These are phyloP conservation scores for Albugo candida DNA, from an alignment of 352 stramenopile species.

Conservation along the genomic window DNA sequence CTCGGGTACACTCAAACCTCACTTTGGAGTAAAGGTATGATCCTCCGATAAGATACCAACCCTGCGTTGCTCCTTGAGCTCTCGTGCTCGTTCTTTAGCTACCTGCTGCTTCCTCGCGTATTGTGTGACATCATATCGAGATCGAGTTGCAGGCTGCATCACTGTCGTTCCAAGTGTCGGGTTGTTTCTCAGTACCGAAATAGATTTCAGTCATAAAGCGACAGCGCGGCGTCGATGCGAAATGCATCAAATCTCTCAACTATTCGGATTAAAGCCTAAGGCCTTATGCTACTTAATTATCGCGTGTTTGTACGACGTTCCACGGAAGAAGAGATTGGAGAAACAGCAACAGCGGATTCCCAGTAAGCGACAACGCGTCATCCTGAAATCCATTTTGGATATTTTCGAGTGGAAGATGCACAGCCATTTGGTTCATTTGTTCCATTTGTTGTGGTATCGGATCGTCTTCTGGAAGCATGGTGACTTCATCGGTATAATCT, in stretches of 20 bases:
- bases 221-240: too few species aligned
- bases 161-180: too few species aligned
- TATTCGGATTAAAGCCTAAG: not conserved
- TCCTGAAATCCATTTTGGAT: conserved; percentile 44
- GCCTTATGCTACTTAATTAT: not conserved
- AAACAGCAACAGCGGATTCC: conserved; percentile 70
- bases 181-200: too few species aligned
- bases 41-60: conserved; percentile 49
- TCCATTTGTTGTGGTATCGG: conserved; percentile 61
- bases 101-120: conserved; percentile 63
- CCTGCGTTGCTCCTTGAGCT: conserved; percentile 45
- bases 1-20: conserved; percentile 5
- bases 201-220: too few species aligned
- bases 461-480: conserved; percentile 59
- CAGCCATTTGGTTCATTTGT: conserved; percentile 11
- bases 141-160: conserved; percentile 12
- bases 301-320: conserved; percentile 41
- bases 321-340: conserved; percentile 67
- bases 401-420: conserved; percentile 11
- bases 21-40: conserved; percentile 68
- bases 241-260: too few species aligned
- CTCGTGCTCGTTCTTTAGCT: conserved; percentile 52
- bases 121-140: conserved; percentile 59
- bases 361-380: conserved; percentile 50
- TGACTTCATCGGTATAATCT: conserved; percentile 80